Conservation (phyloP, 78 protist genomes). For the Dictyostelium brefeldianum region DNA sequence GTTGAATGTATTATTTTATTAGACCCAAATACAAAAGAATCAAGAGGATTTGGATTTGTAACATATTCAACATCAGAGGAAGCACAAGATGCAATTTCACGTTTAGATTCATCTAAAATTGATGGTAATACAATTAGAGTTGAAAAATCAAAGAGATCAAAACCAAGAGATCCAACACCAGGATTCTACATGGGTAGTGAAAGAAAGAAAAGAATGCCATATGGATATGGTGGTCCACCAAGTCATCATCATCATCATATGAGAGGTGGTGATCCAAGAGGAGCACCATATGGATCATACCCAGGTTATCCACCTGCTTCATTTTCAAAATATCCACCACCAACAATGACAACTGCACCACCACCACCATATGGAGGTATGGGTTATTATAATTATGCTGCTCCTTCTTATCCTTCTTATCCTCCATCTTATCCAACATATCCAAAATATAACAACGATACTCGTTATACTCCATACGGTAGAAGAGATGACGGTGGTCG, state of each 20-base stretch:
- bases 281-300: constrained; percentile 6
- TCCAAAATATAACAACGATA: constrained; percentile 3
- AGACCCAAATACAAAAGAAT: constrained; percentile 73
- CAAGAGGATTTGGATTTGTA: constrained; percentile 72
- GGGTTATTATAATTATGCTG: constrained; percentile 48
- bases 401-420: constrained; percentile 20
- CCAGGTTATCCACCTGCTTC: constrained; percentile 22
- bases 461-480: constrained; percentile 23
- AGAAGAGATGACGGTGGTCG: background rate
- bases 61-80: constrained; percentile 37
- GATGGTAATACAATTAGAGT: constrained; percentile 67
- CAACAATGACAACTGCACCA: constrained; percentile 40
- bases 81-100: constrained; percentile 56
- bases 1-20: constrained; percentile 34
- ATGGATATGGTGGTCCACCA: constrained; percentile 8
- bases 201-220: constrained; percentile 25
- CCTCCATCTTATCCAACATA: constrained; percentile 19
- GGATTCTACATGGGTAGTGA: constrained; percentile 74
- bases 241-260: constrained; percentile 13
- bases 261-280: constrained; percentile 19
- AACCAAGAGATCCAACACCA: constrained; percentile 75
- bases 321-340: constrained; percentile 29
- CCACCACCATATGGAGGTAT: constrained; percentile 54
- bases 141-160: constrained; percentile 62
- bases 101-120: constrained; percentile 39